Evolutionary conservation across 129 eudicot species (phyloP).

Genomic region (Centella asiatica): DNA sequence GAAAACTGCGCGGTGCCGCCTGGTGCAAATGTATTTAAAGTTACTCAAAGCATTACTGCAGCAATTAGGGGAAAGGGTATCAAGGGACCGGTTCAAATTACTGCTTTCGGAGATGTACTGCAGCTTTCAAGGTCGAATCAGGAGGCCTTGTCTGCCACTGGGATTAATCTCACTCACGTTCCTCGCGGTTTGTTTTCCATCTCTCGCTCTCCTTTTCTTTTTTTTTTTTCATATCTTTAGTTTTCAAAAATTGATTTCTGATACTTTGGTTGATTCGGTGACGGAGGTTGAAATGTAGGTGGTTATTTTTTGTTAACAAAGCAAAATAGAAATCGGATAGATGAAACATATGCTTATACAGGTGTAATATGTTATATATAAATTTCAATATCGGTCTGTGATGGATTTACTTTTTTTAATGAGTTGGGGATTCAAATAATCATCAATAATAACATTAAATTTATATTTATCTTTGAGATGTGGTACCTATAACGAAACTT

Average conservation of each 20-base stretch:
- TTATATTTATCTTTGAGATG: no score
- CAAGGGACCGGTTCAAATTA: constrained; percentile 75
- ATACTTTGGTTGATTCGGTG: no score
- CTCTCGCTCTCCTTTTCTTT: neutral
- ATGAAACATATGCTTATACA: no score
- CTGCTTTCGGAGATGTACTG: constrained; percentile 81
- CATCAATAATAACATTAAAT: no score
- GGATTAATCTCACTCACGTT: constrained; percentile 73
- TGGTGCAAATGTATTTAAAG: constrained; percentile 42
- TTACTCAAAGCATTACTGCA: constrained; percentile 58
- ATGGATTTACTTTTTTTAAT: no score
- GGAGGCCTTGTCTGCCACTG: constrained; percentile 75
- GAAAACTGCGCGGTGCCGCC: constrained; percentile 67
- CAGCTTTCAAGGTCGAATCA: constrained; percentile 66
- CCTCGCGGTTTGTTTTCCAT: constrained; percentile 51
- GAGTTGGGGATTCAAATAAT: no score
- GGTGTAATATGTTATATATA: no score
- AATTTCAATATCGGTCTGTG: no score
- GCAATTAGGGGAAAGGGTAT: constrained; percentile 73
- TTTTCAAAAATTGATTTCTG: neutral
- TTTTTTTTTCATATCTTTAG: neutral
- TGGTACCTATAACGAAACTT: no score
- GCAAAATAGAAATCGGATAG: no score
- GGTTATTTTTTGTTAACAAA: no score
- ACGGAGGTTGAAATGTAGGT: no score